These are phyloP conservation scores for Colletotrichum eleusines DNA, from an alignment of 2,329 filamentous ascomycete genomes.

Conservation along the genomic window DNA sequence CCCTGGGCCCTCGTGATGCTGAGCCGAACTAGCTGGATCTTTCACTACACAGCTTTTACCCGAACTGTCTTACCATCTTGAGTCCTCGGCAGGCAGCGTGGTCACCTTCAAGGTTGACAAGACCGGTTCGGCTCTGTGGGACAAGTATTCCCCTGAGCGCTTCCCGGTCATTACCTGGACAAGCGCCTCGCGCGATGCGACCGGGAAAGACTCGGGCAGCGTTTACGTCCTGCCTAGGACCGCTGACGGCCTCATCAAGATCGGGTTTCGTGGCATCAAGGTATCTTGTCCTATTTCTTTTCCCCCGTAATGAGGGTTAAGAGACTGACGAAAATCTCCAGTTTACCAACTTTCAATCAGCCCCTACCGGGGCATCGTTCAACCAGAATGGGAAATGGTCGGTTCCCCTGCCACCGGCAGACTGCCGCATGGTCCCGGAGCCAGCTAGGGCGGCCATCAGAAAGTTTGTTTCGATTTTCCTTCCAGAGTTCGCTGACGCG, in stretches of 20 bases:
- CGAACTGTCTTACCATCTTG: slow-evolving; percentile 43
- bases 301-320: slow-evolving; percentile 54
- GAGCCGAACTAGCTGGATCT: slow-evolving; percentile 45
- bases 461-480: slow-evolving; percentile 52
- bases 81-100: slow-evolving; percentile 44
- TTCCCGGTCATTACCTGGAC: slow-evolving; percentile 52
- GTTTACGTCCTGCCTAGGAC: slow-evolving; percentile 48
- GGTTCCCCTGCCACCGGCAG: slow-evolving; percentile 45
- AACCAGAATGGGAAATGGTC: slow-evolving; percentile 50
- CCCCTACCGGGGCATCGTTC: slow-evolving; percentile 46
- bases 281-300: slow-evolving; percentile 54
- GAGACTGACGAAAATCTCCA: slow-evolving; percentile 34
- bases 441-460: slow-evolving; percentile 45
- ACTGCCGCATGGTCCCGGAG: slow-evolving; percentile 45
- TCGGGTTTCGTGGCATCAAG: slow-evolving; percentile 49
- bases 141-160: slow-evolving; percentile 50
- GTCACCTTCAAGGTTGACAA: slow-evolving; percentile 43
- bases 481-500: slow-evolving; percentile 55
- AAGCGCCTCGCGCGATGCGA: slow-evolving; percentile 45
- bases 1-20: neutral
- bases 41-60: slow-evolving; percentile 48
- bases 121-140: slow-evolving; percentile 45
- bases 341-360: slow-evolving; percentile 49
- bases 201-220: slow-evolving; percentile 48
- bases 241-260: slow-evolving; percentile 45